phyloP scores from a whole-genome alignment of 345 rosid genomes.

The Fremontodendron californicum region DNA sequence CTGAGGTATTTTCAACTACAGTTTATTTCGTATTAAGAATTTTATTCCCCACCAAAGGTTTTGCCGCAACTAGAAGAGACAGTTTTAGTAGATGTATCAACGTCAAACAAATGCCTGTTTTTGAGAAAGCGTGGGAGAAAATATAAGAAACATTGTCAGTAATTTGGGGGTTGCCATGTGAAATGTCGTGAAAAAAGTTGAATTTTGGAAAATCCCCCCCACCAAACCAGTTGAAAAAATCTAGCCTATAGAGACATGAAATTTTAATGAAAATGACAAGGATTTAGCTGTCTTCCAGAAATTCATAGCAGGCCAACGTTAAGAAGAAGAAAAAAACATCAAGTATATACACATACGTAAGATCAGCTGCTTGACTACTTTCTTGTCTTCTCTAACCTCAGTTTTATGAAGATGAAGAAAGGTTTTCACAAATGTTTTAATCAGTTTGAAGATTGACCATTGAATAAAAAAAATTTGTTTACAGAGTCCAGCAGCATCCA shows the following conservation, averaged over 20 bases:
- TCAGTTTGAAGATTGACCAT: not conserved
- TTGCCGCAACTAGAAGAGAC: not conserved
- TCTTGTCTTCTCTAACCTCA: not conserved
- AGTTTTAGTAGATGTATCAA: not conserved
- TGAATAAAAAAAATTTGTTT: not conserved
- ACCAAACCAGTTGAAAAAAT: constrained; percentile 1
- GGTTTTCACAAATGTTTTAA: not conserved
- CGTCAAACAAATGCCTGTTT: not conserved
- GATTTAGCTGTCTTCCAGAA: not conserved
- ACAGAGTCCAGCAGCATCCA: not conserved
- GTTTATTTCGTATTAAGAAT: too few species aligned
- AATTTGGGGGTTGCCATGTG: too few species aligned
- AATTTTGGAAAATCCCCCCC: not conserved
- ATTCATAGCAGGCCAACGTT: not conserved
- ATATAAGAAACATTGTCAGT: not conserved
- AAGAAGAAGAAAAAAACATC: not conserved
- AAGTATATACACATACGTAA: not conserved
- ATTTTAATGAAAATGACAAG: constrained; percentile 23
- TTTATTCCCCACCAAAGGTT: too few species aligned
- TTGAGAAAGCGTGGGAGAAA: constrained; percentile 3
- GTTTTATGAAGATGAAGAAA: not conserved
- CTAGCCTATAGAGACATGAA: constrained; percentile 8
- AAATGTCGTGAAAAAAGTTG: constrained; percentile 11
- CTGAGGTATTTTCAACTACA: too few species aligned
- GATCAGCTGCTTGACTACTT: not conserved